Evolutionary conservation across 2,329 filamentous ascomycete species (phyloP), one percentile per base, ranked within the genome.

Genomic region (Periconia macrospinosa): DNA sequence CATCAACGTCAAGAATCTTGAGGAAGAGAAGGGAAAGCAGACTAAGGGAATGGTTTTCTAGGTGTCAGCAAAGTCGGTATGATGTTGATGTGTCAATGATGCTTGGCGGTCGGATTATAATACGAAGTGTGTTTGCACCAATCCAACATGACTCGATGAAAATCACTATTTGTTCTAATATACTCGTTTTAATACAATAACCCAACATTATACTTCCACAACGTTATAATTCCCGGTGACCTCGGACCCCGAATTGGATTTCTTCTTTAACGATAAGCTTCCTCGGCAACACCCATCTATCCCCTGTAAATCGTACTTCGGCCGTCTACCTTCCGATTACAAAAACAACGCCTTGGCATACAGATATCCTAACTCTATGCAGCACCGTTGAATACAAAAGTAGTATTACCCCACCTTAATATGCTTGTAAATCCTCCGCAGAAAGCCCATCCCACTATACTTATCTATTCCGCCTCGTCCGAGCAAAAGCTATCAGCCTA

Each of bases 21-120:
- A 46, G 27, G 44, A 46, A 23, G n/a, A 46, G 27, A 18, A 46
- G 13, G 44, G 44, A 3, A 35, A 47, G 19, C 49, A 52, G 27
- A 52, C 49, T 6, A 40, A 37, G 19, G 49, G 49, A 13, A 52
- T 27, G 18, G 49, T 52, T 2, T 52, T 46, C 19, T 47, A 47
- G 19, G 5, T 42, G n/a, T 8, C 23, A 27, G 8, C 8, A 8
- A 27, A 37, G 33, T 37, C 3, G 5, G 33, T 37, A 37, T 27
- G 8, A 27, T 27, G 8, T 8, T 27, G 5, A 27, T 27, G 23
- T 27, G 23, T 3, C 23, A 5, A 27, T 27, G 8, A 27, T 27
- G 23, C 23, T 27, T 3, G 23, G 23, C 23, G 8, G n/a, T n/a
- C n/a, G n/a, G n/a, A n/a, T n/a, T n/a, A 27, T 27, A 27, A 27